Percentiles rank a stretch among this genome's conserved stretches.
Conservation (phyloP, 2,329 filamentous ascomycete species). For the Eurotiales sp. region DNA sequence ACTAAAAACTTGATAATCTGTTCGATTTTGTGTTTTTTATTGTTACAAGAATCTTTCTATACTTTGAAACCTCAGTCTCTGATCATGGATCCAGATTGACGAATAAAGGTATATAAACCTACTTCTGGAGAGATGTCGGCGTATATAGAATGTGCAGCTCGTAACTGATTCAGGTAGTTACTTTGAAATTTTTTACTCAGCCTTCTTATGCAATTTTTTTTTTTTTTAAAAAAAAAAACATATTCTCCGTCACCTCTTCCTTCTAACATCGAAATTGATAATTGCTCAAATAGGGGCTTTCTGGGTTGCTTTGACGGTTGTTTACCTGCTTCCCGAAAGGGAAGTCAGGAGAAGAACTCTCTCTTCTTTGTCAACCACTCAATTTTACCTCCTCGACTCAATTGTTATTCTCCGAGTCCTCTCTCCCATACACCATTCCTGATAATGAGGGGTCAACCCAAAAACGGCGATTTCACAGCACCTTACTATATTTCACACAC, state of each 20-base stretch:
- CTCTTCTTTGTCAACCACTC: not conserved
- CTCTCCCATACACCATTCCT: too few species aligned
- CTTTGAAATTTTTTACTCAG: constrained; percentile 3
- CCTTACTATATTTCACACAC: too few species aligned
- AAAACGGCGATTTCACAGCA: too few species aligned
- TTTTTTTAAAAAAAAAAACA: not conserved
- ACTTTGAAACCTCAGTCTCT: not conserved
- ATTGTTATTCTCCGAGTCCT: too few species aligned
- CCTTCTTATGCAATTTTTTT: constrained; percentile 2
- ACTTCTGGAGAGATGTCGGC: constrained; percentile 5
- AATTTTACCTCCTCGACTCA: too few species aligned
- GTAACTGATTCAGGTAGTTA: constrained; percentile 9
- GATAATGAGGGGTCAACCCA: too few species aligned
- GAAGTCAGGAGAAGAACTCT: not conserved
- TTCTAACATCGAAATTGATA: too few species aligned
- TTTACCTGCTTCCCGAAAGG: not conserved
- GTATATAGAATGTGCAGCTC: constrained; percentile 11
- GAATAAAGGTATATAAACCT: constrained; percentile 1
- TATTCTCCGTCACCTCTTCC: not conserved
- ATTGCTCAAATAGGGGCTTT: too few species aligned
- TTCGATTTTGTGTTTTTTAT: not conserved
- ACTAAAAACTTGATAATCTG: constrained; percentile 33
- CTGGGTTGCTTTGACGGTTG: too few species aligned
- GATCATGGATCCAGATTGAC: not conserved
- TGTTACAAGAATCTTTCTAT: not conserved